These are phyloP conservation scores for Penicillium sp. DNA, from an alignment of 2,329 filamentous ascomycete genomes.

Conservation along the genomic window DNA sequence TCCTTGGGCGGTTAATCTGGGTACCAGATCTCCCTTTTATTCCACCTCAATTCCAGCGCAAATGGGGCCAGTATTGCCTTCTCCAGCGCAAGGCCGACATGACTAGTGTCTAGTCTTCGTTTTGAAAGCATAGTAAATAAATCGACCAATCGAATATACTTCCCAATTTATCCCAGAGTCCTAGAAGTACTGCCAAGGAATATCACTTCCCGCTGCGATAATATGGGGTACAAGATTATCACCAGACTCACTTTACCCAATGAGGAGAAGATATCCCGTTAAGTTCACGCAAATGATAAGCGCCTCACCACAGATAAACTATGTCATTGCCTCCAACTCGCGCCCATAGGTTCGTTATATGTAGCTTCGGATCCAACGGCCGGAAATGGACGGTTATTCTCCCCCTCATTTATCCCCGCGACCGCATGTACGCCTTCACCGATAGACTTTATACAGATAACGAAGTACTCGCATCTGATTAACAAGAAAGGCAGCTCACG, in stretches of 20 bases:
- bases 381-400: conserved; percentile 11
- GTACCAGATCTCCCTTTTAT: conserved; percentile 70
- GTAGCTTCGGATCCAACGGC: conserved; percentile 19
- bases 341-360: conserved; percentile 1
- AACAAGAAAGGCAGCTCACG: conserved; percentile 26
- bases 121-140: background rate
- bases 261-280: conserved; percentile 38
- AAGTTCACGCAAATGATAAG: conserved; percentile 15
- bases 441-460: background rate
- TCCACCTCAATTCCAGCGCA: conserved; percentile 67
- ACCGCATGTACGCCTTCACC: background rate
- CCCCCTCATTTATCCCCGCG: conserved; percentile 9
- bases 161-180: background rate
- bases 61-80: conserved; percentile 88
- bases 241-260: conserved; percentile 31
- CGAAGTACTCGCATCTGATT: conserved; percentile 27
- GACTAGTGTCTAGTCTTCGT: conserved; percentile 6
- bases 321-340: background rate
- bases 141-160: background rate
- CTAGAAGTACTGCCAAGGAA: background rate
- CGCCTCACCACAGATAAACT: conserved; percentile 11
- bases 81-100: conserved; percentile 57
- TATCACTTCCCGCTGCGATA: background rate
- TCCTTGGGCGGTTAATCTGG: conserved; percentile 78
- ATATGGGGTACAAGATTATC: conserved; percentile 11